Conservation (phyloP, 495 filamentous ascomycete genomes). For the Neurospora terricola region DNA sequence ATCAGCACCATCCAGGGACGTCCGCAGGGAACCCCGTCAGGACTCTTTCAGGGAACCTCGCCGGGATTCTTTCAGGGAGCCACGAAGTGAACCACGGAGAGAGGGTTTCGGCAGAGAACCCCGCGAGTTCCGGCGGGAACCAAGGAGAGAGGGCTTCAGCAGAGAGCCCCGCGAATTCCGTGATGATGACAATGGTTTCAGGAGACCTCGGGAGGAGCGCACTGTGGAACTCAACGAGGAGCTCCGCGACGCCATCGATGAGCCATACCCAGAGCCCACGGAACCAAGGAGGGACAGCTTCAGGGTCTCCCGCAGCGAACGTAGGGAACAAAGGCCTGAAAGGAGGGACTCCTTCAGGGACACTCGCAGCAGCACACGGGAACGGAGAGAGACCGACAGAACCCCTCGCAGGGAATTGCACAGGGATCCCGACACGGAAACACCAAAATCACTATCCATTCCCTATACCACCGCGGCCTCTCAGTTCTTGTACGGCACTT, state of each 20-base stretch:
- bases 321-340: background rate
- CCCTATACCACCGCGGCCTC: conserved; percentile 79
- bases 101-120: background rate
- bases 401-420: background rate
- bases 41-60: background rate
- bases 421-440: background rate
- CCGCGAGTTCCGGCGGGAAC: background rate
- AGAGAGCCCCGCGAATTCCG: background rate
- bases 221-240: background rate
- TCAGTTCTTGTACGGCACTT: conserved; percentile 81
- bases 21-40: background rate
- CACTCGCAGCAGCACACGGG: background rate
- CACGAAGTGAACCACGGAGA: background rate
- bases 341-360: background rate
- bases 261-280: background rate
- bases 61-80: background rate
- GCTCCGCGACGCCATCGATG: background rate
- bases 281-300: background rate
- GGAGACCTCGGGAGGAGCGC: background rate
- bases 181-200: background rate
- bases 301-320: background rate
- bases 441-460: conserved; percentile 43
- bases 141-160: conserved; percentile 2
- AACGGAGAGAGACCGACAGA: background rate
- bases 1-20: background rate